phyloP scores from a whole-genome alignment of 768 basidiomycete genomes.

The Podaxis sp. region DNA sequence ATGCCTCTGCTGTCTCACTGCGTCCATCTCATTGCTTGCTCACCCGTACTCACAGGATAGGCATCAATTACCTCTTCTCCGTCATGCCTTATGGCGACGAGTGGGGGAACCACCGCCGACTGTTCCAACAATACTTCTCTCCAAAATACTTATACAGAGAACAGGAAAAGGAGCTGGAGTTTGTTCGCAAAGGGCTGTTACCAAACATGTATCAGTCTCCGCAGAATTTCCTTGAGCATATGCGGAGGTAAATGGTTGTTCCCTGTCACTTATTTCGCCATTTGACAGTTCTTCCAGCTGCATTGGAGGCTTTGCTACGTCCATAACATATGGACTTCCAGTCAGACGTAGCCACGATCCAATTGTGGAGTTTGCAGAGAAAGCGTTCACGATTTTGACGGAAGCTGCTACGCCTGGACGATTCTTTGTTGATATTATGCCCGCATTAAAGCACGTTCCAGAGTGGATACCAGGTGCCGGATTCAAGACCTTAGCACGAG shows the following conservation, averaged over 20 bases:
- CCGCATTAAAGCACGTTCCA: constrained; percentile 13
- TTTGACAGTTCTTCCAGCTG: background rate
- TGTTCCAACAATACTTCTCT: constrained; percentile 17
- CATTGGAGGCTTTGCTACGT: constrained; percentile 14
- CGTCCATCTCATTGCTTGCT: background rate
- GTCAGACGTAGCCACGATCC: constrained; percentile 13
- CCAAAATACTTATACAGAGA: constrained; percentile 8
- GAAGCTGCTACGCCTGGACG: constrained; percentile 10
- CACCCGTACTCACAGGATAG: constrained; percentile 6
- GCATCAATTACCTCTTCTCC: constrained; percentile 5
- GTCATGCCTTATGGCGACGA: constrained; percentile 16
- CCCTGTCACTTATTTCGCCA: background rate
- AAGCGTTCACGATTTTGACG: background rate
- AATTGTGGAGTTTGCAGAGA: constrained; percentile 3
- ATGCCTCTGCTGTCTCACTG: background rate
- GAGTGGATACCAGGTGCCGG: constrained; percentile 19
- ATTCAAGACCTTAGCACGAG: constrained; percentile 2
- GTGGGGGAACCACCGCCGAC: constrained; percentile 17
- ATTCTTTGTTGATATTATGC: constrained; percentile 14
- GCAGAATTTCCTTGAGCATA: constrained; percentile 11
- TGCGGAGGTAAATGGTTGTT: constrained; percentile 2
- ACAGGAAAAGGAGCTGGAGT: constrained; percentile 6
- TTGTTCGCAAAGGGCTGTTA: constrained; percentile 12
- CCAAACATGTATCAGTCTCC: constrained; percentile 10
- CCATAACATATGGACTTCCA: constrained; percentile 14